Evolutionary conservation across 1,139 yeast genomes (phyloP).

Genomic region (Nakaseomyces glabratus): DNA sequence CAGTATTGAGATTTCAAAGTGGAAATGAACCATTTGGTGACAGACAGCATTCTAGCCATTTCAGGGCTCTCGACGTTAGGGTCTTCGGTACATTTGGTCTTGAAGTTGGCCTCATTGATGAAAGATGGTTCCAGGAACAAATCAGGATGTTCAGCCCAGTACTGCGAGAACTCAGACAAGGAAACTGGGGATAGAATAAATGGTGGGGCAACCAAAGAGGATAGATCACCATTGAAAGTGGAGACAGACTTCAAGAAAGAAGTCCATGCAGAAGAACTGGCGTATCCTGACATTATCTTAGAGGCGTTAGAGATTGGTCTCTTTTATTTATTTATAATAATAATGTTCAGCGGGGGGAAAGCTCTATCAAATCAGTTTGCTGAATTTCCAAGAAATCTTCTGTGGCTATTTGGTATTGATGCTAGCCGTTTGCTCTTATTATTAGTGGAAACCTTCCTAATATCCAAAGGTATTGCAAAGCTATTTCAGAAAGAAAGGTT

Average conservation of each 20-base stretch:
- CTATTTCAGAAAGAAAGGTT: too few species aligned
- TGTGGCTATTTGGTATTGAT: too few species aligned
- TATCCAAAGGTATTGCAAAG: too few species aligned
- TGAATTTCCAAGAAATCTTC: background rate
- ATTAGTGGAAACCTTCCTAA: too few species aligned
- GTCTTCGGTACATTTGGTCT: slow-evolving; percentile 29
- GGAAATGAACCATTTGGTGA: slow-evolving; percentile 82
- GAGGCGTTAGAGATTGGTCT: too few species aligned
- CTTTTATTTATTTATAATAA: too few species aligned
- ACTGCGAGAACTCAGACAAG: slow-evolving; percentile 81
- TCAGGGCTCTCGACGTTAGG: slow-evolving; percentile 33
- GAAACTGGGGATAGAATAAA: slow-evolving; percentile 89
- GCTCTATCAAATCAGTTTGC: too few species aligned
- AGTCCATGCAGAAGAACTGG: slow-evolving; percentile 48
- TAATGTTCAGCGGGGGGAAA: too few species aligned
- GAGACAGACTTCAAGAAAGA: slow-evolving; percentile 86
- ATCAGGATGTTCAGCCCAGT: slow-evolving; percentile 88
- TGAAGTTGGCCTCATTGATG: slow-evolving; percentile 32
- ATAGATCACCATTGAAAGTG: slow-evolving; percentile 86
- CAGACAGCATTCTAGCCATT: slow-evolving; percentile 55
- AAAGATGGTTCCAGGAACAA: slow-evolving; percentile 63
- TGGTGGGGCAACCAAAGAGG: slow-evolving; percentile 96
- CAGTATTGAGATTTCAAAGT: slow-evolving; percentile 90
- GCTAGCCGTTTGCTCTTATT: too few species aligned
- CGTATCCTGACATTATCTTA: slow-evolving; percentile 27